Evolutionary conservation across 2,329 filamentous ascomycete species (phyloP), one percentile per base, ranked within the genome.

Genomic region (Seiridium cupressi): DNA sequence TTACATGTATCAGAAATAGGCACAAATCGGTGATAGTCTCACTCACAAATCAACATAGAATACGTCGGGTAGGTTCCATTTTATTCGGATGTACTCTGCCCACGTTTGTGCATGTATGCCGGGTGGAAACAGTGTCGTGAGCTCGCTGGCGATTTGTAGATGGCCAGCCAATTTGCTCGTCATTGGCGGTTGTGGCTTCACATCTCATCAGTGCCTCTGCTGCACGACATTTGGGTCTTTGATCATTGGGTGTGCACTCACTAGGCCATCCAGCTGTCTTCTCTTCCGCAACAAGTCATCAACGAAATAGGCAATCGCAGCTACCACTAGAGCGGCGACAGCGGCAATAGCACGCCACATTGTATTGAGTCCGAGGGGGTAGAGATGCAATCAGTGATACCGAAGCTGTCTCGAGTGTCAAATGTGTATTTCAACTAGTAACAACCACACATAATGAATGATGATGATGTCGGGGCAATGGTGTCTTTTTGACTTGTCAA

Each of bases 261-360:
- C 51, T n/a, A 54, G 34, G 34, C 51, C 51, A 35, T 54, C 51
- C 35, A 54, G 40, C 13, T 54, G 51, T 11, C 35, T 54, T 11
- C 51, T 54, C 36, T 3, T 61, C 51, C 13, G 59, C 44, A 31
- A 42, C 38, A 26, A 32, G 5, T 42, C 51, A 51, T 59, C 40
- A 40, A 44, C 48, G 13, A 60, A 56, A 9, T 58, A 60, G 11
- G 40, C 57, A 35, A 51, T n/a, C 26, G 13, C 40, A 60, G 69
- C 65, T 69, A 78, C 74, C 73, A 72, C 3, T 75, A 68, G 3
- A 79, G 79, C 56, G 77, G 66, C 53, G 77, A 73, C 3, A 74
- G 71, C 34, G 84, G 65, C 60, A 77, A 70, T 71, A 78, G 81
- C 47, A 77, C 51, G 51, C 10, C 31, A 38, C 51, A 49, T 49